Percentiles rank a stretch among this genome's conserved stretches.
phyloP scores from a whole-genome alignment of 2,329 filamentous ascomycete genomes.

The Bipolaris victoriae region DNA sequence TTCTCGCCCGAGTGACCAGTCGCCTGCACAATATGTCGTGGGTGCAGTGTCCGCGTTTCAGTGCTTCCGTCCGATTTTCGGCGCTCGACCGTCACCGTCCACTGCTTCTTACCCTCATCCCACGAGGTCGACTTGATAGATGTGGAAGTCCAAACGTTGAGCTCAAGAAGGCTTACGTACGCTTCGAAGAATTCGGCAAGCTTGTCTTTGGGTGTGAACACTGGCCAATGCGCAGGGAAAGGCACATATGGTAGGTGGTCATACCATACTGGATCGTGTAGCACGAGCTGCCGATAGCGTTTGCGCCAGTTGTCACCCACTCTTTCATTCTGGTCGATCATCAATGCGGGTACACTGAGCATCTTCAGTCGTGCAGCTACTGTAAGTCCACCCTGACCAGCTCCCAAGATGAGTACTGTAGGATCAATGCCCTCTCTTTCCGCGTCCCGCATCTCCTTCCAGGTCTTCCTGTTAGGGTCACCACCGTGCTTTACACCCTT shows the following conservation, averaged over 20 bases:
- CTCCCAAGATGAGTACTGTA: conserved; percentile 44
- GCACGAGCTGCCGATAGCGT: conserved; percentile 54
- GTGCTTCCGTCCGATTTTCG: conserved; percentile 28
- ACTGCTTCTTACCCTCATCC: conserved; percentile 46
- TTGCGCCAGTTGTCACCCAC: conserved; percentile 57
- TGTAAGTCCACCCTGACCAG: conserved; percentile 55
- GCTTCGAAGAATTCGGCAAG: conserved; percentile 49
- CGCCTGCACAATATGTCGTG: conserved; percentile 40
- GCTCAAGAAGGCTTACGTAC: conserved; percentile 46
- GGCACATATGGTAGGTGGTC: conserved; percentile 49
- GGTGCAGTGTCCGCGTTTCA: conserved; percentile 35
- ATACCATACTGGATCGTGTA: conserved; percentile 51
- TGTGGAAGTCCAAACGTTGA: conserved; percentile 51
- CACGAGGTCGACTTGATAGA: conserved; percentile 48
- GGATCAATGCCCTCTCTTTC: conserved; percentile 37
- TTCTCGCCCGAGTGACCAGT: conserved; percentile 43
- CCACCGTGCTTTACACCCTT: conserved; percentile 40
- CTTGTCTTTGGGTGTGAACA: conserved; percentile 44
- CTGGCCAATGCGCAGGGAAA: conserved; percentile 42
- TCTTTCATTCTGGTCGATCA: conserved; percentile 53
- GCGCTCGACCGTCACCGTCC: conserved; percentile 47
- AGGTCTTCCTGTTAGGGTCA: conserved; percentile 39
- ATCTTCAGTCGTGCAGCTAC: conserved; percentile 54
- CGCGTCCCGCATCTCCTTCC: conserved; percentile 39
- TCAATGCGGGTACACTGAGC: conserved; percentile 51